These are phyloP conservation scores for Cunninghamia lanceolata DNA, from an alignment of 75 land plant genomes.

Conservation along the genomic window DNA sequence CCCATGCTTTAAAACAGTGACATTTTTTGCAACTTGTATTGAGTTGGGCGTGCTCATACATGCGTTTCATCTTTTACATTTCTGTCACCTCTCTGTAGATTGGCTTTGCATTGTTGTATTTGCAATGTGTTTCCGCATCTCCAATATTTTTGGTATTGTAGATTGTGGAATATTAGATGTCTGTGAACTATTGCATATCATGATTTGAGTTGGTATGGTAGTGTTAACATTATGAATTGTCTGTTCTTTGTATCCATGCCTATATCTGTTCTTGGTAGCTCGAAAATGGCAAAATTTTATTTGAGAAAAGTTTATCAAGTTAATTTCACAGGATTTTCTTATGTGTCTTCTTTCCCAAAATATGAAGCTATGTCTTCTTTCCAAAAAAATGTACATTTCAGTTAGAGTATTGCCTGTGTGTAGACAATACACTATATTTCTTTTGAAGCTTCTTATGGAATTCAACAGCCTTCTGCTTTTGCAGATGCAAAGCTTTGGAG, in stretches of 20 bases:
- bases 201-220: neutral
- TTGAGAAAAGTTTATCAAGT: neutral
- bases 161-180: neutral
- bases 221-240: neutral
- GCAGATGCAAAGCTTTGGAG: conserved; percentile 19
- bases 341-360: neutral
- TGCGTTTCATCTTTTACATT: neutral
- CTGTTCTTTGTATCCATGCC: neutral
- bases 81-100: neutral
- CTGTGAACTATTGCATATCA: neutral
- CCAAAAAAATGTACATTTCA: neutral
- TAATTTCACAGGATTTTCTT: neutral
- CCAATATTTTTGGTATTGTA: neutral
- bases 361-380: neutral
- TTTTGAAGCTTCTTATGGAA: conserved; percentile 9
- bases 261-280: neutral
- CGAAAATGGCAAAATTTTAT: neutral
- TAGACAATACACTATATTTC: neutral
- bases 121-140: neutral
- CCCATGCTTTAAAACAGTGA: neutral
- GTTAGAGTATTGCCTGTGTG: neutral
- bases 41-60: neutral
- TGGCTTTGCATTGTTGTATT: neutral
- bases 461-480: conserved; percentile 14
- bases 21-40: neutral